A percentile compares a stretch with the other conserved stretches of the same genome.
phyloP scores from a whole-genome alignment of 2,329 filamentous ascomycete species.

The Lomentospora prolificans region DNA sequence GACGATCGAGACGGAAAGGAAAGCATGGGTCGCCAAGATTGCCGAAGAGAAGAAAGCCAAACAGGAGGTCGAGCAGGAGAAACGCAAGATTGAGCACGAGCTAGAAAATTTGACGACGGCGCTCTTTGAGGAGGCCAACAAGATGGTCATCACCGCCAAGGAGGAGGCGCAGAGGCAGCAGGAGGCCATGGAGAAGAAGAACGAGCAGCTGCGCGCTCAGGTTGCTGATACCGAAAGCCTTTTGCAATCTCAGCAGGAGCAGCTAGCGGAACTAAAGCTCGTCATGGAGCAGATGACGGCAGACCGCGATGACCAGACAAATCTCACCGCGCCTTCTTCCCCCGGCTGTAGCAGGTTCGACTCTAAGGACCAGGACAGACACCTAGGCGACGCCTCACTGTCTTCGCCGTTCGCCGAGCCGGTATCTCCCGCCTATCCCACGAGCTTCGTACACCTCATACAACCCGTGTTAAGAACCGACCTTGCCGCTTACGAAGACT shows the following conservation, averaged over 20 bases:
- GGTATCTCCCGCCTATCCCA: slow-evolving; percentile 46
- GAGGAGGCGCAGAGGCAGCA: slow-evolving; percentile 81
- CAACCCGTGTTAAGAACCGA: slow-evolving; percentile 78
- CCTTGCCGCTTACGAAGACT: slow-evolving; percentile 73
- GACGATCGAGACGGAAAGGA: slow-evolving; percentile 64
- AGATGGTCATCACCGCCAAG: slow-evolving; percentile 89
- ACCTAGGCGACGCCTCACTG: slow-evolving; percentile 18
- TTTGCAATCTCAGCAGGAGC: slow-evolving; percentile 83
- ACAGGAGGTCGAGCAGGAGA: slow-evolving; percentile 62
- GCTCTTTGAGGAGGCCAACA: slow-evolving; percentile 97
- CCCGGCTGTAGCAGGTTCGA: slow-evolving; percentile 67
- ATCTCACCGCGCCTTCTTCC: slow-evolving; percentile 71
- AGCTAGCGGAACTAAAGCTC: slow-evolving; percentile 79
- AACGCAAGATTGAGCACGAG: slow-evolving; percentile 84
- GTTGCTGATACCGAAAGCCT: slow-evolving; percentile 78
- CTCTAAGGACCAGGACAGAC: slow-evolving; percentile 56
- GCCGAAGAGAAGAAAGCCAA: slow-evolving; percentile 57
- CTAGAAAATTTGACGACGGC: slow-evolving; percentile 82
- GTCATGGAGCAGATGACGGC: slow-evolving; percentile 82
- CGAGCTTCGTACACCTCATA: slow-evolving; percentile 72
- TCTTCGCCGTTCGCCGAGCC: slow-evolving; percentile 30
- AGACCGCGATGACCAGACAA: slow-evolving; percentile 62
- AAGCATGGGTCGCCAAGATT: slow-evolving; percentile 45
- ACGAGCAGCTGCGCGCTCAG: slow-evolving; percentile 78
- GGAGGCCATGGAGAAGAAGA: slow-evolving; percentile 70